Evolutionary conservation across 2,329 filamentous ascomycete genomes (phyloP), one percentile per base, ranked within the genome.

Genomic region (Alternaria conjuncta): DNA sequence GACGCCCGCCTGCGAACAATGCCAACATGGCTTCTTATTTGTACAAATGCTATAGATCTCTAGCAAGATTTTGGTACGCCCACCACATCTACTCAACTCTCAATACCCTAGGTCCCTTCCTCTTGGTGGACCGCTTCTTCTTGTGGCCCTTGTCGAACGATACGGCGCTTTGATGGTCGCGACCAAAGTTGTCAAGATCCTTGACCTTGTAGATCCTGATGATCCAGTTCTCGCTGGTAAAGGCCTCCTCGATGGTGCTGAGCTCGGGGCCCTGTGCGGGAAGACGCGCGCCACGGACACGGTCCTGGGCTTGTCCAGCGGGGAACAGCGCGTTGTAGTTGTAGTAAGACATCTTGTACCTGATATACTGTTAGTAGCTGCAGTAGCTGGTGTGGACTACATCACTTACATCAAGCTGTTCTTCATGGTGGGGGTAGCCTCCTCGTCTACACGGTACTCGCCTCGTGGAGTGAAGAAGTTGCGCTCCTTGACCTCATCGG

Each of bases 331-430:
- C 84, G 82, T 95, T 88, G 86, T 92, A 99, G 87, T 98, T 98
- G 88, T 99, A 92, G 87, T 99, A 99, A 21, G 94, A 97, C 94
- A 99, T 97, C 88, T 99, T 99, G 89, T 99, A 99, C 93, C 94
- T 97, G 70, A 69, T 5, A 41, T 11, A 9, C 25, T 54, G 75
- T 81, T 65, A 80, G 77, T 46, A 68, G 36, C 44, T 47, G 36
- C 12, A 0, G 43, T 4, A n/a, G 10, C 20, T 23, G 10, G 13
- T 23, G 3, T 20, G 21, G 4, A 30, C 13, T 9, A 21, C 25
- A 44, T 20, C 15, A 84, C 92, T 87, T 87, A 96, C 95, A 98
- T 97, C 86, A 99, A 88, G 83, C 94, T 97, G 88, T 99, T 97
- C 86, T 93, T 96, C 96, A 99, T 99, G 47, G 95, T 93, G 23